phyloP scores from a whole-genome alignment of 2,329 filamentous ascomycete genomes.

The Westerdykella sp. region DNA sequence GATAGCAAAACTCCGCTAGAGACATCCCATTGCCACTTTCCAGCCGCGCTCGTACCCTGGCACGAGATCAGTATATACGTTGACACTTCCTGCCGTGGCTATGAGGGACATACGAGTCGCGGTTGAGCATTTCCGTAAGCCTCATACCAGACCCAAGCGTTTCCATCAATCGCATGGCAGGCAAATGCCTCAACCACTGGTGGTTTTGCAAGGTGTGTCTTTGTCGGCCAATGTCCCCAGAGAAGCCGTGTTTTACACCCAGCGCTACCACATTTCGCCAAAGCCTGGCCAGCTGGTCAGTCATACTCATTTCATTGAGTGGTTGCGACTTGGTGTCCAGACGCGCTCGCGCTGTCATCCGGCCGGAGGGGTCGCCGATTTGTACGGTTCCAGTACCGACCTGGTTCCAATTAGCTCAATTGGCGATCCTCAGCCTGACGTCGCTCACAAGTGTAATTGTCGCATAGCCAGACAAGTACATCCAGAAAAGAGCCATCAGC shows the following conservation, averaged over 20 bases:
- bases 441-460: slow-evolving; percentile 54
- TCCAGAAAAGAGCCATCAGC: slow-evolving; percentile 78
- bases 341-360: slow-evolving; percentile 55
- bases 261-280: slow-evolving; percentile 67
- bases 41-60: slow-evolving; percentile 72
- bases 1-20: slow-evolving; percentile 87
- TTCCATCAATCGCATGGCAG: slow-evolving; percentile 68
- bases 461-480: slow-evolving; percentile 69
- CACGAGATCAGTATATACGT: slow-evolving; percentile 12
- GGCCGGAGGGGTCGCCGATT: slow-evolving; percentile 71
- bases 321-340: slow-evolving; percentile 49
- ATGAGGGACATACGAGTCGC: slow-evolving; percentile 65
- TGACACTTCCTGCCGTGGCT: not conserved
- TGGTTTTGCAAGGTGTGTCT: slow-evolving; percentile 73
- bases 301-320: slow-evolving; percentile 62
- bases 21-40: slow-evolving; percentile 88
- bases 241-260: slow-evolving; percentile 59
- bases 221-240: slow-evolving; percentile 58
- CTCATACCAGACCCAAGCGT: slow-evolving; percentile 67
- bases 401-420: slow-evolving; percentile 27
- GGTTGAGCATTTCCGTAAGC: slow-evolving; percentile 78
- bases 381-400: slow-evolving; percentile 70
- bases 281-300: slow-evolving; percentile 63
- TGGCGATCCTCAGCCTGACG: slow-evolving; percentile 5
- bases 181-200: slow-evolving; percentile 68